These are phyloP conservation scores for Biscogniauxia marginata DNA, from an alignment of 2,329 filamentous ascomycete genomes.

Conservation along the genomic window DNA sequence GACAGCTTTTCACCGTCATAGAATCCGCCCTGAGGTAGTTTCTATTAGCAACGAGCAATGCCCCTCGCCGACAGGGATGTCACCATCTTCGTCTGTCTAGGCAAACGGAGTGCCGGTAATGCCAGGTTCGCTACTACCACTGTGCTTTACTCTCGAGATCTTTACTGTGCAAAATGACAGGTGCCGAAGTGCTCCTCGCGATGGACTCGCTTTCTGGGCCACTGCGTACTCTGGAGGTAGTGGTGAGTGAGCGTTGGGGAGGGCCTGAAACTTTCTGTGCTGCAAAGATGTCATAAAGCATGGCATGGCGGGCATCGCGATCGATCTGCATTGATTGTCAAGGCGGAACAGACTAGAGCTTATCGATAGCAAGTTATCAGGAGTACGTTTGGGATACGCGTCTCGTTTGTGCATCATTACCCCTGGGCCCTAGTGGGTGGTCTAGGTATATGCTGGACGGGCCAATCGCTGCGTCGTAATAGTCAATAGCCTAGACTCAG, in stretches of 20 bases:
- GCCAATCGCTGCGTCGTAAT: neutral
- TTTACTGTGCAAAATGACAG: neutral
- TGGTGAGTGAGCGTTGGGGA: neutral
- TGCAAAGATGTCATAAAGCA: neutral
- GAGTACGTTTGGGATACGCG: slow-evolving; percentile 14
- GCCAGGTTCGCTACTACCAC: too few relatives aligned
- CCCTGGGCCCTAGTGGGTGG: neutral
- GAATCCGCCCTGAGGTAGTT: neutral
- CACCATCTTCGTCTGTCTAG: neutral
- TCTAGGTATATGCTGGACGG: neutral
- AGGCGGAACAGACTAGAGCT: slow-evolving; percentile 2
- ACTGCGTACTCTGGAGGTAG: neutral
- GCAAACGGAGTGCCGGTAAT: too few relatives aligned
- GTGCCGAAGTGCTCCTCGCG: too few relatives aligned
- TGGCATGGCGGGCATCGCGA: neutral
- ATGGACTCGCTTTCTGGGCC: too few relatives aligned
- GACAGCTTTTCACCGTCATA: neutral
- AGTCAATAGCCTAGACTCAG: neutral
- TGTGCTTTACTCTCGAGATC: too few relatives aligned
- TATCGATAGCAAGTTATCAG: slow-evolving; percentile 1
- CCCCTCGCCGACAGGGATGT: neutral
- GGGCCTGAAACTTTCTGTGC: neutral
- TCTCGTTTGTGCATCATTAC: slow-evolving; percentile 2
- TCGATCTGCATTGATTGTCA: neutral
- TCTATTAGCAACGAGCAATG: neutral